These are phyloP conservation scores for Vanrija pseudolonga DNA, from an alignment of 1,284 basidiomycete species.

Conservation along the genomic window DNA sequence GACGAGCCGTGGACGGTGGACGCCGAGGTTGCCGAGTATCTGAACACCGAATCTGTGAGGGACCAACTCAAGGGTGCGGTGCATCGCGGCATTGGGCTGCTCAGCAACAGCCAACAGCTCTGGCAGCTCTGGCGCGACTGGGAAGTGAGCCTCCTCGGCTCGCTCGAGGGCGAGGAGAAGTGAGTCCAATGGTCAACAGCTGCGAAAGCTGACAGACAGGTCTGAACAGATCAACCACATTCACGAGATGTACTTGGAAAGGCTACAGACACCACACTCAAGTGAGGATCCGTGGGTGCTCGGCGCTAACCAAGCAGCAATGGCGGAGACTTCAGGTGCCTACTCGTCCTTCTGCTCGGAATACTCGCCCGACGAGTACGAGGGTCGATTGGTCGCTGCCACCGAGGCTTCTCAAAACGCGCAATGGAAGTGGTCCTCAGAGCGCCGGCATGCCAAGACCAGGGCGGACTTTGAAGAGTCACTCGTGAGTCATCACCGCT, in stretches of 20 bases:
- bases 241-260: conserved; percentile 41
- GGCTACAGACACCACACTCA: conserved; percentile 45
- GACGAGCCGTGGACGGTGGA: conserved; percentile 10
- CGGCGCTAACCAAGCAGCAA: conserved; percentile 30
- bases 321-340: conserved; percentile 71
- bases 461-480: conserved; percentile 42
- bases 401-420: conserved; percentile 64
- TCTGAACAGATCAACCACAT: conserved; percentile 32
- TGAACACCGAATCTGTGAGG: conserved; percentile 57
- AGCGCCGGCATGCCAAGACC: conserved; percentile 37
- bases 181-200: conserved; percentile 32
- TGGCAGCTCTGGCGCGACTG: conserved; percentile 73
- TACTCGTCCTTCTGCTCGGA: conserved; percentile 84
- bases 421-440: conserved; percentile 29
- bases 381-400: conserved; percentile 66
- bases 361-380: conserved; percentile 69
- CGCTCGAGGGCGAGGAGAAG: conserved; percentile 54
- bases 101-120: conserved; percentile 62
- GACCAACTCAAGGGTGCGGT: conserved; percentile 57
- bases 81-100: conserved; percentile 54
- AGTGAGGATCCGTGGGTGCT: conserved; percentile 17
- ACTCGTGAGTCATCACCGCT: conserved; percentile 22
- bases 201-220: conserved; percentile 17
- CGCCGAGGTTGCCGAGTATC: conserved; percentile 47
- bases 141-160: conserved; percentile 63